phyloP scores from a whole-genome alignment of 495 filamentous ascomycete genomes.

The Pseudoneurospora amorphoporcata region DNA sequence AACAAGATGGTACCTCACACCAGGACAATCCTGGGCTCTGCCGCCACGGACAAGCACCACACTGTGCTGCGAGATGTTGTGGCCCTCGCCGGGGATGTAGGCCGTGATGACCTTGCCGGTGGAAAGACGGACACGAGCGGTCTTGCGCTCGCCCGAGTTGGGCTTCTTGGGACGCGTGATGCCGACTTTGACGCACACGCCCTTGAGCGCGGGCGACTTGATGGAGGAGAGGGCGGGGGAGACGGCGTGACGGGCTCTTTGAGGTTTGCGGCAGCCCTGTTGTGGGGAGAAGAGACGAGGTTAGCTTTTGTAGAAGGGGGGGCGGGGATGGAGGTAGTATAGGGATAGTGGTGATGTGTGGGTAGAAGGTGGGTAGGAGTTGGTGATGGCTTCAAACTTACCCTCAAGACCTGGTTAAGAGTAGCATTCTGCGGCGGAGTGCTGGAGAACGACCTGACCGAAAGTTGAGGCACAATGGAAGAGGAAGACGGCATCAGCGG shows the following conservation, averaged over 20 bases:
- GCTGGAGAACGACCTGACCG: conserved; percentile 36
- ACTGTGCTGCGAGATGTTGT: conserved; percentile 98
- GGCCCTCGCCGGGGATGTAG: conserved; percentile 94
- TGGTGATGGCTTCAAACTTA: conserved; percentile 23
- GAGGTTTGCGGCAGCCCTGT: conserved; percentile 62
- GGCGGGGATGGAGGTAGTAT: no score
- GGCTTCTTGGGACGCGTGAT: conserved; percentile 96
- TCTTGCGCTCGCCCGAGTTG: conserved; percentile 92
- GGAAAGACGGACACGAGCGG: conserved; percentile 76
- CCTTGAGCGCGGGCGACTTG: conserved; percentile 74
- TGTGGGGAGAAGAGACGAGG: conserved; percentile 3
- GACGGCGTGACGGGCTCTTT: conserved; percentile 68
- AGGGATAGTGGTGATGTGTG: no score
- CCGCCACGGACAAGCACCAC: conserved; percentile 91
- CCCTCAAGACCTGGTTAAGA: conserved; percentile 49
- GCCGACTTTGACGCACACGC: conserved; percentile 86
- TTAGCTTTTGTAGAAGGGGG: background rate
- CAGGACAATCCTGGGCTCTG: conserved; percentile 90
- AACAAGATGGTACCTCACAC: conserved; percentile 91
- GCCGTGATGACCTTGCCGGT: conserved; percentile 76
- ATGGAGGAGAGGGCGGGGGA: conserved; percentile 70
- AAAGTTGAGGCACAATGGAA: background rate
- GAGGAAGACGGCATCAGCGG: conserved; percentile 3
- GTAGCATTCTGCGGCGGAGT: conserved; percentile 44
- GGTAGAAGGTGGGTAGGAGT: background rate